Conservation (phyloP, 2,329 filamentous ascomycete genomes). For the Fusarium compactum region DNA sequence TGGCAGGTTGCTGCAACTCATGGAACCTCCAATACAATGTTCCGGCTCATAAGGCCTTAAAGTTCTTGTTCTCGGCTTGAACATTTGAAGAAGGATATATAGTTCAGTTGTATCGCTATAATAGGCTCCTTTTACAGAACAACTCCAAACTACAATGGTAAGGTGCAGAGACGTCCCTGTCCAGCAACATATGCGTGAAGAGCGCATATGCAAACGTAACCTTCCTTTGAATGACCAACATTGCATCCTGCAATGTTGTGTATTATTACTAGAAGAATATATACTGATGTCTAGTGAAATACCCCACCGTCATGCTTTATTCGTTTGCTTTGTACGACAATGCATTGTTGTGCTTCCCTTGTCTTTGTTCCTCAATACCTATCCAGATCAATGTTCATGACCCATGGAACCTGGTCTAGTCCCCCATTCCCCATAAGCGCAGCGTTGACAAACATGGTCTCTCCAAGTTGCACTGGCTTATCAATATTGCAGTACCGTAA, state of each 20-base stretch:
- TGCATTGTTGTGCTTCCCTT: neutral
- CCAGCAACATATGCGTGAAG: too few relatives aligned
- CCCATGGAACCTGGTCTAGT: constrained; percentile 24
- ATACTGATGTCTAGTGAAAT: too few relatives aligned
- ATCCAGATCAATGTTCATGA: constrained; percentile 26
- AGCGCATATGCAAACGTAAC: too few relatives aligned
- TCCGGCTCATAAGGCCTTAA: neutral
- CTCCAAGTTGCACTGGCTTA: neutral
- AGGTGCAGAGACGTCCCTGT: too few relatives aligned
- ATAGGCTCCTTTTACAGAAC: too few relatives aligned
- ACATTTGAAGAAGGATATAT: too few relatives aligned
- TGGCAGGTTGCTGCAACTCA: neutral
- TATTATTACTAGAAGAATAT: too few relatives aligned
- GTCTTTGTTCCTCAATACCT: fast-evolving
- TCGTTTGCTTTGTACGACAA: neutral
- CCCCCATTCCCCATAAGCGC: constrained; percentile 4
- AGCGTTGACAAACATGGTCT: constrained; percentile 40
- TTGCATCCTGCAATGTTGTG: too few relatives aligned
- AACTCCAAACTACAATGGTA: too few relatives aligned
- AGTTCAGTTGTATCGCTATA: too few relatives aligned
- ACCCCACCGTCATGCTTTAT: neutral
- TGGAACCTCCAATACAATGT: neutral
- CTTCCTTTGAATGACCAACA: too few relatives aligned
- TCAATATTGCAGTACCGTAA: constrained; percentile 18
- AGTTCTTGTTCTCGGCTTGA: neutral